Evolutionary conservation across 805 yeast genomes (phyloP), one percentile per base, ranked within the genome.

Genomic region (Candida schatavii): DNA sequence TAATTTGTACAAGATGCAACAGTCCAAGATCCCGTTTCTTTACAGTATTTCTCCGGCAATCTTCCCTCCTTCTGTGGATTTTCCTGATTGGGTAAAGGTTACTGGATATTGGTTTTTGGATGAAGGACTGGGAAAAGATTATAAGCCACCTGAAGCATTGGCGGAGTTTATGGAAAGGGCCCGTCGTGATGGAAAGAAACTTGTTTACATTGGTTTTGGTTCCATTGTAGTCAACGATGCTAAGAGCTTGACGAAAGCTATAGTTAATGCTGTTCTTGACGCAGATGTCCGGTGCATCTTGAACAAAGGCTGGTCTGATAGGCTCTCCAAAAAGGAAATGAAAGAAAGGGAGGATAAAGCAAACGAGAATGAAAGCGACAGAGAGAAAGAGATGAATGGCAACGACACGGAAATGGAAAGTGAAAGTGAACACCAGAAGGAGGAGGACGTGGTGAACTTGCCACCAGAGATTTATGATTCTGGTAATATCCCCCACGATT

Each of bases 91-190:
- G 97, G 78, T 91, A n/a, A 85, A 76, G 51, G 96, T 90, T 9
- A 87, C 97, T 0, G 98, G 98, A 0, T 91, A 91, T 58, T 91
- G 98, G 98, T 87, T 88, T 52, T 68, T 91, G 51, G 84, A 89
- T 53, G 90, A 86, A 51, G 76, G 77, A 1, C 35, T 18, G 35
- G 61, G 63, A 2, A 60, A 59, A 0, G 56, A 52, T 10, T 87
- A 78, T 56, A 56, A 63, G 2, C 95, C 96, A 2, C 85, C 88
- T 1, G 50, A 62, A 6, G 80, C 65, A 10, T 62, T 91, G 31
- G 46, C 62, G 0, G 66, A 68, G 5, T 91, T 91, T 53, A 79
- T 91, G 34, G 53, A 64, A 11, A 59, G 66, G 37, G 97, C 97
- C 0, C 66, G 72, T 37, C 53, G 55, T 1, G 82, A 79, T 37